These are phyloP conservation scores for Chytriomyces confervae DNA, from an alignment of 192 early-diverging fungal genomes.

Conservation along the genomic window DNA sequence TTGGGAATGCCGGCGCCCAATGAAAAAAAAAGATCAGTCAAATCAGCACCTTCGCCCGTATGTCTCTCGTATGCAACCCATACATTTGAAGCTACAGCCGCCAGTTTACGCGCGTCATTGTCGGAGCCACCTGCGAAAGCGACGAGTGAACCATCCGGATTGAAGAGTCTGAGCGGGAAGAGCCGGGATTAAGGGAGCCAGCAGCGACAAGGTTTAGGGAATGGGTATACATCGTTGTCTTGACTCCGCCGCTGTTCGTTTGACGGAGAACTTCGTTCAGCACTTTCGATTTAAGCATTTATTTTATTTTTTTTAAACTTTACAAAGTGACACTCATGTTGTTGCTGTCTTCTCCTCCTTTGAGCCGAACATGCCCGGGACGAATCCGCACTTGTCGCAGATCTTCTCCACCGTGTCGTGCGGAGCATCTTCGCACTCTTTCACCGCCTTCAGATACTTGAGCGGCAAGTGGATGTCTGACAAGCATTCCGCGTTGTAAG, in stretches of 20 bases:
- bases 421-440: conserved; percentile 25
- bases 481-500: background rate
- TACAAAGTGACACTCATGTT: background rate
- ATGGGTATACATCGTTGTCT: conserved; percentile 41
- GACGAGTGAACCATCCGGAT: conserved; percentile 49
- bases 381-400: conserved; percentile 38
- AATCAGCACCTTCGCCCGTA: conserved; percentile 33
- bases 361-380: conserved; percentile 3
- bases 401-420: conserved; percentile 33
- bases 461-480: conserved; percentile 37
- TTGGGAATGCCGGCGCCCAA: background rate
- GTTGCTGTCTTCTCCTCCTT: conserved; percentile 14
- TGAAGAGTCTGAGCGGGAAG: conserved; percentile 41
- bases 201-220: background rate
- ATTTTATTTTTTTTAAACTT: conserved; percentile 1
- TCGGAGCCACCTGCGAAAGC: conserved; percentile 47
- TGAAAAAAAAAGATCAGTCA: background rate
- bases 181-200: background rate
- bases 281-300: conserved; percentile 48
- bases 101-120: conserved; percentile 37
- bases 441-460: conserved; percentile 33
- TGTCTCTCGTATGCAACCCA: conserved; percentile 57
- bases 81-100: conserved; percentile 49
- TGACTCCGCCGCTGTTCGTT: conserved; percentile 43
- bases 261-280: conserved; percentile 46